Evolutionary conservation across 805 yeast species (phyloP), one percentile per base, ranked within the genome.

Genomic region (Candida michaelii): DNA sequence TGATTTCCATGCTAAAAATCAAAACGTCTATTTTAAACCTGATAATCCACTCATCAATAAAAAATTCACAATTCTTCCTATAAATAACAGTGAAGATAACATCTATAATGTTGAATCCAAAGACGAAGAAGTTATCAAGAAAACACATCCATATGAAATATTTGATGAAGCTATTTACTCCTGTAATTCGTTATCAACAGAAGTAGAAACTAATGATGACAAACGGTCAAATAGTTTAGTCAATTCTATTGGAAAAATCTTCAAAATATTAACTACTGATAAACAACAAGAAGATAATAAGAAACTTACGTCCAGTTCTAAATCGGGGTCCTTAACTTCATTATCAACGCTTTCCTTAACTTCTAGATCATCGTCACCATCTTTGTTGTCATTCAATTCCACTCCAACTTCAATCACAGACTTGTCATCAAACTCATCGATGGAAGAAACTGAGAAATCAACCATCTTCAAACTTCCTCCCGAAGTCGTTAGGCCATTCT

Each of bases 81-180:
- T 63, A 5, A 30, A 34, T n/a, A 42, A 40, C 13, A 35, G 37
- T 19, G 43, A 44, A 8, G 61, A 55, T 29, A 21, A 30, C 14
- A 3, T 35, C 1, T 24, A 29, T 6, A 33, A 19, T 34, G 44
- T 32, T 3, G 45, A 37, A 2, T 5, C 33, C 13, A 18, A 19
- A 7, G 19, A 23, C 14, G 42, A 45, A 36, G 43, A 36, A 24
- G 49, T 45, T 3, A 16, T 44, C 12, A 59, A 76, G 29, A 75
- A 77, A 48, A 71, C 78, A 1, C 82, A 79, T 56, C 76, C 85
- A 0, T 82, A 71, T 56, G 88, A 82, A 49, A 71, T 82, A 2
- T 71, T 82, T 39, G 88, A 82, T 57, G 88, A 82, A 51, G 82
- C 85, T 1, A 71, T 79, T 24, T 82, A 81, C 56, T 68, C 59